Evolutionary conservation across 371 early-diverging fungal genomes (phyloP), one percentile per base, ranked within the genome.

Genomic region (Mortierella sp.): DNA sequence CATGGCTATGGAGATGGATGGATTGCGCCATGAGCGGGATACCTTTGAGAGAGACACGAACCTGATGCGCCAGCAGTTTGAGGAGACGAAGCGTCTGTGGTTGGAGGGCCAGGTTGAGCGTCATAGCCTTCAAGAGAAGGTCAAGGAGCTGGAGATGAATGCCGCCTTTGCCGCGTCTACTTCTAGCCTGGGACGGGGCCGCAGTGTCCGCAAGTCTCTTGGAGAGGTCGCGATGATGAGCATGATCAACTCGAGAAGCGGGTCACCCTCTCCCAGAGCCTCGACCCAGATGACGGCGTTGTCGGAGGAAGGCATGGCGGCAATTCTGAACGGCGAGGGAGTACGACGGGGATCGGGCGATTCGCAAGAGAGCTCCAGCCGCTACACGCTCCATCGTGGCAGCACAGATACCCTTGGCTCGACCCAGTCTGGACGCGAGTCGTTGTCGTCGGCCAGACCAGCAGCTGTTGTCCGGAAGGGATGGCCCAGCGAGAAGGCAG

Each of bases 401-500:
- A 83, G 84, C 50, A 64, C 73, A 11, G 84, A 83, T 68, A 76
- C 79, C 10, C 61, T 64, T 16, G 39, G 58, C 24, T 80, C 80
- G n/a, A 52, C 48, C 48, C 61, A 72, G 26, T 73, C 77, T 11
- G 79, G 80, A 29, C 82, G 82, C 11, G 84, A 83, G 31, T 83
- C 84, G 61, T 70, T 63, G n/a, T 78, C 79, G 26, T 50, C 73
- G 5, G 22, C 66, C 16, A 47, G 84, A 16, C 84, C 84, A 14
- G 67, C 83, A 22, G 79, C 84, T 0, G 34, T 76, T 76, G 84
- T 83, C 2, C 71, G 84, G 1, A 83, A 83, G 72, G 84, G 84
- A 5, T 83, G 84, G 84, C 84, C 84, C 29, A 83, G 84, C 43
- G 84, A 83, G 74, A 83, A 83, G 76, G 84, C 84, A 1, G 84